These are phyloP conservation scores for Leishmania amazonensis DNA, from an alignment of 208 protist genomes.

Conservation along the genomic window DNA sequence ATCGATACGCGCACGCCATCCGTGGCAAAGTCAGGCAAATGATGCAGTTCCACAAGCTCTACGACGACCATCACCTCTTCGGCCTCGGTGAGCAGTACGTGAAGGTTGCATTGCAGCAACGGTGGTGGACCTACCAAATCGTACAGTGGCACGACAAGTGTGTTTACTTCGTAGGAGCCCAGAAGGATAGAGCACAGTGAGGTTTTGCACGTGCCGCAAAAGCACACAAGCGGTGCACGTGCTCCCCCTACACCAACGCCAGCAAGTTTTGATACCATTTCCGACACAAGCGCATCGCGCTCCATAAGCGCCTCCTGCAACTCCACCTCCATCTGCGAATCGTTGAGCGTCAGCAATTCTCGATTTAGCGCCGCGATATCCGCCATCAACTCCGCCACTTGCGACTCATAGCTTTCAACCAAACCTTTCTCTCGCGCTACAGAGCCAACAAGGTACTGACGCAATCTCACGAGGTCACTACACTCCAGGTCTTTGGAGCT, in stretches of 20 bases:
- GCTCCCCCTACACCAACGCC: neutral
- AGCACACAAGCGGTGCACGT: constrained; percentile 33
- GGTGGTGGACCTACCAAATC: constrained; percentile 46
- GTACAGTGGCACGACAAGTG: constrained; percentile 51
- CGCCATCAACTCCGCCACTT: constrained; percentile 11
- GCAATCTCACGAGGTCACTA: constrained; percentile 36
- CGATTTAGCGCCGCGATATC: constrained; percentile 31
- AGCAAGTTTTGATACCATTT: constrained; percentile 15
- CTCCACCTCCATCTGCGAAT: constrained; percentile 29
- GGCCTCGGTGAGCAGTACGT: constrained; percentile 32
- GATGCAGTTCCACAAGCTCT: constrained; percentile 40
- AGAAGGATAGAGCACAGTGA: constrained; percentile 36
- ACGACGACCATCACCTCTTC: constrained; percentile 43
- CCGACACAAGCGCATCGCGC: constrained; percentile 29
- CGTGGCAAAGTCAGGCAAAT: constrained; percentile 52
- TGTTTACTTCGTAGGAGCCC: constrained; percentile 42
- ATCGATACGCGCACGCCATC: constrained; percentile 48
- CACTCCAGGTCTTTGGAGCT: constrained; percentile 34
- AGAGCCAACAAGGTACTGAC: constrained; percentile 17
- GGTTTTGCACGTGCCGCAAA: constrained; percentile 56
- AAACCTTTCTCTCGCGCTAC: constrained; percentile 22
- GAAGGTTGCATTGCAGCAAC: constrained; percentile 43
- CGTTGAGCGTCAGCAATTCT: constrained; percentile 21
- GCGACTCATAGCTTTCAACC: constrained; percentile 27
- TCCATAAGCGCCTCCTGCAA: constrained; percentile 32